Evolutionary conservation across 1,284 basidiomycete species (phyloP).

Genomic region (Pholiota adiposa): DNA sequence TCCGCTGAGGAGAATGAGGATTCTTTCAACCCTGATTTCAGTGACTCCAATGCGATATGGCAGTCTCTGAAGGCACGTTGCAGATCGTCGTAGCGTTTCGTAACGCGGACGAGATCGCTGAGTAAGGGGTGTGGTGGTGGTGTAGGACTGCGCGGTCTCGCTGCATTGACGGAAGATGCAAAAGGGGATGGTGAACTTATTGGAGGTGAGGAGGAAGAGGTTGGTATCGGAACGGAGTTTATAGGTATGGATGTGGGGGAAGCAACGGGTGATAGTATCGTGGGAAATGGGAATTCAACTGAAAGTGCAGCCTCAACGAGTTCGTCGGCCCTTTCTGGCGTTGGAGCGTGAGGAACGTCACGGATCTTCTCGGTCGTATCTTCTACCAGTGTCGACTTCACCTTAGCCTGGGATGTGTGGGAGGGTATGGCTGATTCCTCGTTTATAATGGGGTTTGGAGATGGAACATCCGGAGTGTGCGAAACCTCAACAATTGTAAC

Average conservation of each 20-base stretch:
- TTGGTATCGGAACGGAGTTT: background rate
- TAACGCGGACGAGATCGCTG: slow-evolving; percentile 44
- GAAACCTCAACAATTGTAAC: too few species aligned
- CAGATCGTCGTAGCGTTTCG: slow-evolving; percentile 62
- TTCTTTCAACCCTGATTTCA: slow-evolving; percentile 45
- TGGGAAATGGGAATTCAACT: too few species aligned
- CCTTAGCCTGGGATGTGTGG: too few species aligned
- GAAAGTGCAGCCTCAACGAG: too few species aligned
- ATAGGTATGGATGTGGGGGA: background rate
- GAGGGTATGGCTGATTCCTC: too few species aligned
- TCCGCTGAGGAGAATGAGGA: background rate
- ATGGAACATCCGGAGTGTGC: too few species aligned
- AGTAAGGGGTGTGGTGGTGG: slow-evolving; percentile 44
- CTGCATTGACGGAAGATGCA: background rate
- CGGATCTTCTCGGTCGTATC: too few species aligned
- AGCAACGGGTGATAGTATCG: too few species aligned
- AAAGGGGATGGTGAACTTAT: background rate
- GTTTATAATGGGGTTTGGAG: too few species aligned
- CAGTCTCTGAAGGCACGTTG: slow-evolving; percentile 73
- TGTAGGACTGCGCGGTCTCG: background rate
- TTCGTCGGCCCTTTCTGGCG: too few species aligned
- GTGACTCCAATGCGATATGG: slow-evolving; percentile 62
- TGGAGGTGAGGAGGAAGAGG: background rate
- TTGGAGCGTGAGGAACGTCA: too few species aligned
- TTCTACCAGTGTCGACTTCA: too few species aligned